Evolutionary conservation across 306 rosid genomes (phyloP).

Genomic region (Vachellia pachyceras): DNA sequence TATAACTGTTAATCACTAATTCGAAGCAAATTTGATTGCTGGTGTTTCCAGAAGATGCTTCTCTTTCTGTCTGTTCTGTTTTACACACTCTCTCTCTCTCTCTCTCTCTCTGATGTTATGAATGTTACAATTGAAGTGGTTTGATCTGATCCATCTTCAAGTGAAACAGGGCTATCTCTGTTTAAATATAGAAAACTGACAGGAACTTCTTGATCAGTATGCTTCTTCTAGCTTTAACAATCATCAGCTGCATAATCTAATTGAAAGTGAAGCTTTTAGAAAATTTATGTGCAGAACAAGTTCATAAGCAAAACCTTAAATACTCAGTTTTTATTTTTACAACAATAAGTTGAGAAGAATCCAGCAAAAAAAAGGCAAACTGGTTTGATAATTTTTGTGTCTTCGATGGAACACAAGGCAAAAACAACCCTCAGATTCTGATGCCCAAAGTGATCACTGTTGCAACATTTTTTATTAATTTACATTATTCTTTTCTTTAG

Average conservation of each 20-base stretch:
- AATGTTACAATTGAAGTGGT: constrained; percentile 6
- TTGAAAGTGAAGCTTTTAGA: neutral
- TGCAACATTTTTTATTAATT: neutral
- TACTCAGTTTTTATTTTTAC: neutral
- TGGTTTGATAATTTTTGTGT: constrained; percentile 1
- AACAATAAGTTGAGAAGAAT: neutral
- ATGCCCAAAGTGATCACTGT: constrained; percentile 24
- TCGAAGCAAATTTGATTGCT: neutral
- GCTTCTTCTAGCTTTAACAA: neutral
- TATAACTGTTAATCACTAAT: neutral
- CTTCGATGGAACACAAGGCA: neutral
- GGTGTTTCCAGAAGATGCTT: neutral
- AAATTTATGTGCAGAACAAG: neutral
- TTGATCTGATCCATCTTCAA: constrained; percentile 20
- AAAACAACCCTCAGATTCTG: neutral
- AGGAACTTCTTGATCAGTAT: neutral
- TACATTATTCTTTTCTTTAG: constrained; percentile 47
- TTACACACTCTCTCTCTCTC: too few relatives aligned
- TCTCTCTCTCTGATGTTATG: neutral
- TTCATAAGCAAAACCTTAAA: neutral
- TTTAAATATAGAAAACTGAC: neutral
- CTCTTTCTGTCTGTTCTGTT: neutral
- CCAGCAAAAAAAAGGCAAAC: neutral
- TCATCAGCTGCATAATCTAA: neutral
- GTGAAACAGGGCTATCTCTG: neutral